phyloP scores from a whole-genome alignment of 2,329 filamentous ascomycete genomes.

The Claviceps sp. region DNA sequence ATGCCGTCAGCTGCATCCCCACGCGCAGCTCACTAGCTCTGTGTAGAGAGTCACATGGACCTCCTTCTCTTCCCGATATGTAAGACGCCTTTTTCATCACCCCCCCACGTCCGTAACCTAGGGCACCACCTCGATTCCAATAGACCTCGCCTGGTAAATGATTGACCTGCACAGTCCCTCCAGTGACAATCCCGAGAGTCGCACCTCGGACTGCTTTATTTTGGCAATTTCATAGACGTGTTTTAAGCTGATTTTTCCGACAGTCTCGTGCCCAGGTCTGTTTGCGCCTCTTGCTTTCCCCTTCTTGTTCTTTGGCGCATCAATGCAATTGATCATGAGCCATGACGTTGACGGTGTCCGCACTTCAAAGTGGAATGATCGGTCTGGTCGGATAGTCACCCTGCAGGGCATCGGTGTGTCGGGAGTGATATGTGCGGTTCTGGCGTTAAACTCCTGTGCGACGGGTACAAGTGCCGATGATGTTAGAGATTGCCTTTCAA shows the following conservation, averaged over 20 bases:
- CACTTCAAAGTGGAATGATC: conserved; percentile 84
- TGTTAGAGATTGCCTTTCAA: conserved; percentile 8
- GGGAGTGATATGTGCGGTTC: conserved; percentile 68
- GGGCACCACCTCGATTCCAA: conserved; percentile 59
- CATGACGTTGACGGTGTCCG: conserved; percentile 92
- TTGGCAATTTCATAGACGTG: conserved; percentile 96
- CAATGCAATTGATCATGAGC: conserved; percentile 72
- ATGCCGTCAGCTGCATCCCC: not conserved
- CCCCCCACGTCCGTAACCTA: conserved; percentile 18
- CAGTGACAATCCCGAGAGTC: conserved; percentile 57
- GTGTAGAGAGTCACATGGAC: not conserved
- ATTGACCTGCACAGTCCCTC: conserved; percentile 61
- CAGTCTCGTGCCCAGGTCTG: conserved; percentile 59
- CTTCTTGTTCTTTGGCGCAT: conserved; percentile 57
- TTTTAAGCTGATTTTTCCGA: conserved; percentile 84
- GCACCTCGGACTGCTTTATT: conserved; percentile 74
- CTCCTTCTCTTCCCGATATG: not conserved
- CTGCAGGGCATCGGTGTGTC: conserved; percentile 84
- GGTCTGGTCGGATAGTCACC: conserved; percentile 84
- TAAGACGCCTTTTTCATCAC: not conserved
- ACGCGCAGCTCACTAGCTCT: not conserved
- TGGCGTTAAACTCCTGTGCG: conserved; percentile 83
- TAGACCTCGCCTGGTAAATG: conserved; percentile 62
- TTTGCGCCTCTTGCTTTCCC: conserved; percentile 66
- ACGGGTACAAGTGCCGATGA: not conserved